Base-by-base conservation (phyloP, 257 asterid genomes). In the Ballota nigra region DNA sequence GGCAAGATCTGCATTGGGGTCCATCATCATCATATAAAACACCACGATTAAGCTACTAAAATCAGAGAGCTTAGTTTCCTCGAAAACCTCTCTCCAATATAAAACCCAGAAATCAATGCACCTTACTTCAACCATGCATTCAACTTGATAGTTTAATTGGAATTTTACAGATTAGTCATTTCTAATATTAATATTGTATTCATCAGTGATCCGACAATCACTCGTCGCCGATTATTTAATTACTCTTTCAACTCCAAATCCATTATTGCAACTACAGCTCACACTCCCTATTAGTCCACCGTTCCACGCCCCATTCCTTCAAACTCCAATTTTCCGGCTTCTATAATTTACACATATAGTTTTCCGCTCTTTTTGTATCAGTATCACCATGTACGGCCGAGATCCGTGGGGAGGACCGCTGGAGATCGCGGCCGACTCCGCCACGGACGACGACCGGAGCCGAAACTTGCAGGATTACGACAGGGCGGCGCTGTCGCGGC, bases 401-500 rank as follows among this genome's bases (percentile, higher is more conserved):
- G 63, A 57, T 57, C 52, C 52, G 6, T 57, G 63, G 63, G 63
- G 63, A 57, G 63, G 63, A 11, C 38, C 63, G 63, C 20, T 57
- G 63, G 63, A 57, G 63, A 57, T 57, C 34, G 63, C 63, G 38
- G 63, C 63, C 38, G 63, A 57, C 63, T 57, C 63, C 38, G 40
- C 63, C 11, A 57, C 63, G 63, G 63, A 57, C 63, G 63, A 57
- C 33, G 63, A 57, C 36, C 63, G 63, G 38, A 57, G 63, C 38
- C 29, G 63, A 20, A 57, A 57, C 11, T 24, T 57, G 20, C 63
- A 57, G 38, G 63, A 57, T 15, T 57, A 57, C 63, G 63, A 57
- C 63, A 57, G 40, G 63, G 63, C 63, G 63, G 63, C 63, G 63
- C 63, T 57, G 63, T 57, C 63, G 20, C 63, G 63, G 63, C 63